Percentiles rank a stretch among this genome's conserved stretches.
Conservation (phyloP, 1,139 yeast genomes). For the Geotrichum reessii region DNA sequence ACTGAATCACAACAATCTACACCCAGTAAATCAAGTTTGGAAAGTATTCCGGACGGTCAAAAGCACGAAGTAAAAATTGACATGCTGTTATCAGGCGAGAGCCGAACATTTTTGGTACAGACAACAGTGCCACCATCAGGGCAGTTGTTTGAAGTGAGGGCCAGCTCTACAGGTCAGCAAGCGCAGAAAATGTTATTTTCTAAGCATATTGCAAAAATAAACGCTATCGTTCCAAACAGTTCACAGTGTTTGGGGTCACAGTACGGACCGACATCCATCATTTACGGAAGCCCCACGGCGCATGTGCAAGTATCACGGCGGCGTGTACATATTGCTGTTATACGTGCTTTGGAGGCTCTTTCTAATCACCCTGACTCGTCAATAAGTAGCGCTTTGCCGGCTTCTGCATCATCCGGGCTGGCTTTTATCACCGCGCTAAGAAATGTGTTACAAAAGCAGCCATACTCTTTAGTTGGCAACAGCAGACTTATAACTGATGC, state of each 20-base stretch:
- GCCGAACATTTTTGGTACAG: slow-evolving; percentile 22
- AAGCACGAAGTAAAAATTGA: slow-evolving; percentile 19
- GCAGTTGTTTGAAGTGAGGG: neutral
- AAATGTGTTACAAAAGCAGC: neutral
- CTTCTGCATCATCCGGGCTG: neutral
- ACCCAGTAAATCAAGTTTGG: neutral
- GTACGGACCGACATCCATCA: neutral
- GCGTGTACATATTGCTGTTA: neutral
- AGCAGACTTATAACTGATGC: neutral
- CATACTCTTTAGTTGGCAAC: neutral
- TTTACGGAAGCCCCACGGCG: slow-evolving; percentile 5
- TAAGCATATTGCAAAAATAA: neutral
- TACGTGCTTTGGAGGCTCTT: neutral
- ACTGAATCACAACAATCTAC: slow-evolving; percentile 2
- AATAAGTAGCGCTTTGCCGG: neutral
- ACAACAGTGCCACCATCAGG: slow-evolving; percentile 1
- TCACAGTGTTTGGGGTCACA: neutral
- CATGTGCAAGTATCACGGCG: slow-evolving; percentile 1
- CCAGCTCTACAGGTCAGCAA: neutral
- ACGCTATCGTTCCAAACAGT: neutral
- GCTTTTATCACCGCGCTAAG: neutral
- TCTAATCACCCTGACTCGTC: neutral
- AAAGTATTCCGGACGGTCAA: neutral
- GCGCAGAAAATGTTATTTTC: neutral
- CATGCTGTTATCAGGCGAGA: slow-evolving; percentile 20